Evolutionary conservation across 1,284 basidiomycete species (phyloP), one percentile per base, ranked within the genome.

Genomic region (Cryptococcus depauperatus): DNA sequence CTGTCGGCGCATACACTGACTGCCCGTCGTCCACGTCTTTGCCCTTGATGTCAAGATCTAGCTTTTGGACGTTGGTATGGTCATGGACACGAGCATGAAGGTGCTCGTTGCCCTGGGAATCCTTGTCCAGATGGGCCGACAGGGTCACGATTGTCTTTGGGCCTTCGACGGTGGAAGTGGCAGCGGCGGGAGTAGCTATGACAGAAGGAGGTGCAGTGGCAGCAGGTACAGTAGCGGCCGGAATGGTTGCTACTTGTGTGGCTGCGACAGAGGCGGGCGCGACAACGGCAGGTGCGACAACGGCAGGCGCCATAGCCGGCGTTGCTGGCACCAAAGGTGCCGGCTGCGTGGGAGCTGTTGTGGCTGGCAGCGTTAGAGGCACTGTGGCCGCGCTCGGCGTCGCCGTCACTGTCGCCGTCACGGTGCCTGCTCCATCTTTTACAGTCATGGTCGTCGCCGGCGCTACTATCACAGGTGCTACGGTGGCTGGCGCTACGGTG

Each of bases 111-210:
- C 61, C 61, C 4, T 53, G 39, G 9, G 47, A 40, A 44, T 58
- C 56, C 23, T 49, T 42, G 29, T 61, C 57, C 8, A 63, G 46
- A 19, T 63, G 56, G 9, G 59, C 59, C n/a, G 57, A 58, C 21
- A 63, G 40, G 5, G 56, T 57, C 5, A 53, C 44, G 29, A 63
- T 44, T 2, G 61, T 63, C 37, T 58, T 48, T 3, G 58, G 55
- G 7, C 22, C 41, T 14, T n/a, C 10, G 14, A 16, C 14, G 33
- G 16, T n/a, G 13, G 27, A 13, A 16, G 13, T 13, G 16, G 25
- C 11, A 18, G n/a, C 8, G 25, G 38, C 11, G 23, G 33, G 13
- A 8, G 6, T 37, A n/a, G 39, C 13, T 13, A 21, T 10, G 32
- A 27, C 11, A 16, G 19, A 11, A 10, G 18, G 27, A 14, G 16